Conservation (phyloP, 768 basidiomycete genomes). For the Lactarius evosmus region DNA sequence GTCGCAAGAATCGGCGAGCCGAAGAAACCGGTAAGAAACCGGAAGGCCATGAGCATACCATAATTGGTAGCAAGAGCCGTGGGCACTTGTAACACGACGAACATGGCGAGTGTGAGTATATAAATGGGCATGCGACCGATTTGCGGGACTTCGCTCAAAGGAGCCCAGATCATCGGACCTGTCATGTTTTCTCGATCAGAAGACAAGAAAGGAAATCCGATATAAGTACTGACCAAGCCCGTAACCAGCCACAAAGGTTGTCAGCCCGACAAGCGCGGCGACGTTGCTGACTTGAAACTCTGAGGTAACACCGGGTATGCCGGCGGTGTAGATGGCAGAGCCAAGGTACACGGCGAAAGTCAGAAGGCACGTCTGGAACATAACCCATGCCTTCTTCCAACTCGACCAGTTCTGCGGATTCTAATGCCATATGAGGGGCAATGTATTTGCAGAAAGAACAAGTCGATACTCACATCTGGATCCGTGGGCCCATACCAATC, state of each 20-base stretch:
- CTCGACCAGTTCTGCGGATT: conserved; percentile 34
- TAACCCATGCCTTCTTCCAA: conserved; percentile 33
- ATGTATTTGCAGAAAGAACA: neutral
- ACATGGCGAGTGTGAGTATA: conserved; percentile 35
- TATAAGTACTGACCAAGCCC: conserved; percentile 27
- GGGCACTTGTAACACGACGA: conserved; percentile 37
- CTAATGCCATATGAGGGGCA: neutral
- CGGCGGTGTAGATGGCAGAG: conserved; percentile 36
- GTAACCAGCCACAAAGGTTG: conserved; percentile 32
- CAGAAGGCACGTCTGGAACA: conserved; percentile 36
- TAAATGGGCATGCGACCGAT: conserved; percentile 37
- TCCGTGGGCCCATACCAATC: conserved; percentile 32
- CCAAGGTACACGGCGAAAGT: conserved; percentile 39
- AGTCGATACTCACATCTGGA: conserved; percentile 22
- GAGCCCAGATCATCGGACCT: conserved; percentile 35
- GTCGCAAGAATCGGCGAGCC: conserved; percentile 38
- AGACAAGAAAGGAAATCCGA: neutral
- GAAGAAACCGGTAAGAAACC: conserved; percentile 38
- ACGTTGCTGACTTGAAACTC: conserved; percentile 34
- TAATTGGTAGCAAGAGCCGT: conserved; percentile 36
- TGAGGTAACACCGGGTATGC: conserved; percentile 31
- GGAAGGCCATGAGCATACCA: conserved; percentile 35
- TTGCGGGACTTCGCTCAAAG: conserved; percentile 36
- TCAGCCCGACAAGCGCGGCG: conserved; percentile 35
- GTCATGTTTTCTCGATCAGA: neutral